Percentiles rank a stretch among this genome's conserved stretches.
phyloP scores from a whole-genome alignment of 2,329 filamentous ascomycete species.

The Chaetothyriales sp. region DNA sequence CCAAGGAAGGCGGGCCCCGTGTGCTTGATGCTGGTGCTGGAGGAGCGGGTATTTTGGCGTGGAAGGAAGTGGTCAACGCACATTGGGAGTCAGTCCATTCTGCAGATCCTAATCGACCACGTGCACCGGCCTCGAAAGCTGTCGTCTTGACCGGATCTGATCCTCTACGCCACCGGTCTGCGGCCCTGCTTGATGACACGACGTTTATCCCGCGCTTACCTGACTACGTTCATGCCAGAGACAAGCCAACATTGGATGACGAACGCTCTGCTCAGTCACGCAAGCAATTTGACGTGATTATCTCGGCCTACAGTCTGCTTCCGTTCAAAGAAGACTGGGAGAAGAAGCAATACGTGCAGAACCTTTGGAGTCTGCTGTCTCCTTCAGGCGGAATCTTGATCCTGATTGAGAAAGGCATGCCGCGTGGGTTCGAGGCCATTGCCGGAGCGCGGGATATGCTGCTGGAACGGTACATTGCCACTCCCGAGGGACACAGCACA shows the following conservation, averaged over 20 bases:
- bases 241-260: conserved; percentile 44
- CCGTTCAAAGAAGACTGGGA: conserved; percentile 58
- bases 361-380: conserved; percentile 75
- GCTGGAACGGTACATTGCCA: conserved; percentile 55
- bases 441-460: conserved; percentile 69
- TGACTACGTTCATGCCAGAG: conserved; percentile 56
- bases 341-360: conserved; percentile 66
- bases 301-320: conserved; percentile 73
- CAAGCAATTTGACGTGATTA: conserved; percentile 78
- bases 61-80: conserved; percentile 56
- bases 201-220: conserved; percentile 86
- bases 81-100: conserved; percentile 59
- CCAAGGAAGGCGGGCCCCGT: conserved; percentile 40
- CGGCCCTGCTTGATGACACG: conserved; percentile 67
- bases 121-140: conserved; percentile 50
- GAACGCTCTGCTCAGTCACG: conserved; percentile 38
- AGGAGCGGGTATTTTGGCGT: conserved; percentile 47
- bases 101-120: conserved; percentile 25
- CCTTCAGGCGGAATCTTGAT: conserved; percentile 75
- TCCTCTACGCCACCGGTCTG: conserved; percentile 57
- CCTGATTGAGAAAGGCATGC: conserved; percentile 78
- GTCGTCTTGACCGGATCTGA: conserved; percentile 69
- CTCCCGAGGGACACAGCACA: conserved; percentile 24
- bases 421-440: conserved; percentile 81
- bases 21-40: conserved; percentile 48